Evolutionary conservation across 768 basidiomycete species (phyloP).

Genomic region (Termitomyces sp.): DNA sequence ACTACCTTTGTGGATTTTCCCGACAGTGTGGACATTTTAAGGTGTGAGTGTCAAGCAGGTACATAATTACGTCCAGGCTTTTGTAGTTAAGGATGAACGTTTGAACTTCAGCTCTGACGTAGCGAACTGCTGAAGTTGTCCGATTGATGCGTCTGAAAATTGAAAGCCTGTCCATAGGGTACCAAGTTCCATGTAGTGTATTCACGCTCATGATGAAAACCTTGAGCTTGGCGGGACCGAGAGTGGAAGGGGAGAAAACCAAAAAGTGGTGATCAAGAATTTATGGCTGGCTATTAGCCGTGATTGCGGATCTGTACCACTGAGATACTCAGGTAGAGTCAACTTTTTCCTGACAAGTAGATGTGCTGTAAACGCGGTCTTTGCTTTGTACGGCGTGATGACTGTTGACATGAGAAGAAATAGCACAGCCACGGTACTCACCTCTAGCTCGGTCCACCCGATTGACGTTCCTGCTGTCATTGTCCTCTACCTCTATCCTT

Average conservation of each 20-base stretch:
- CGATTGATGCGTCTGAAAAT: not conserved
- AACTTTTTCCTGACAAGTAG: too few relatives aligned
- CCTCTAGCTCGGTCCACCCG: slow-evolving; percentile 3
- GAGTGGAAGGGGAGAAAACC: not conserved
- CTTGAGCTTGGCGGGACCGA: not conserved
- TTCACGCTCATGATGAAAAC: not conserved
- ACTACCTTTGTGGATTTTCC: not conserved
- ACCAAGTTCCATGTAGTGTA: not conserved
- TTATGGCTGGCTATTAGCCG: not conserved
- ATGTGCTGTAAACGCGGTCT: too few relatives aligned
- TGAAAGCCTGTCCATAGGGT: not conserved
- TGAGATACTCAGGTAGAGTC: not conserved
- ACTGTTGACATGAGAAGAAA: not conserved
- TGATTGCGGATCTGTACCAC: not conserved
- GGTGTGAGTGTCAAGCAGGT: not conserved
- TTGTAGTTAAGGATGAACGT: not conserved
- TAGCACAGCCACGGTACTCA: slow-evolving; percentile 3
- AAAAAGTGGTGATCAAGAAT: not conserved
- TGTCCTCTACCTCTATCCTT: slow-evolving; percentile 4
- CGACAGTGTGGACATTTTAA: not conserved
- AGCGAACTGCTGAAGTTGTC: not conserved
- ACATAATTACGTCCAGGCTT: too few relatives aligned
- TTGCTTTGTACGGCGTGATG: not conserved
- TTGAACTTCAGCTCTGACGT: not conserved
- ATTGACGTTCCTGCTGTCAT: slow-evolving; percentile 1